A percentile compares a stretch with the other conserved stretches of the same genome.
Evolutionary conservation across 176 grass and related monocot species (phyloP).

Genomic region (Themeda triandra): DNA sequence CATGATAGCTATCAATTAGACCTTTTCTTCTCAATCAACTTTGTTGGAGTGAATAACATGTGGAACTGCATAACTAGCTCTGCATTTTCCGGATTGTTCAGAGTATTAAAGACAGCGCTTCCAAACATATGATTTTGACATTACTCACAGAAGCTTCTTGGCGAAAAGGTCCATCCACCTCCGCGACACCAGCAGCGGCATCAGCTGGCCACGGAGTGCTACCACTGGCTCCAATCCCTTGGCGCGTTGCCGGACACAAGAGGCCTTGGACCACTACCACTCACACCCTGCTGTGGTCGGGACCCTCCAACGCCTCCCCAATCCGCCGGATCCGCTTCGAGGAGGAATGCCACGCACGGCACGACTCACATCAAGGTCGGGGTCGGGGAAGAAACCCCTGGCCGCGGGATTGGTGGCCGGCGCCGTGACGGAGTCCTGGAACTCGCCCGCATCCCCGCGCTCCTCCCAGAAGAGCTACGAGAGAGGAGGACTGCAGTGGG

Average conservation of each 20-base stretch:
- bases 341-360: background rate
- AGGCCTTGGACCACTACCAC: background rate
- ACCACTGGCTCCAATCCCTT: background rate
- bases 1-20: too few relatives aligned
- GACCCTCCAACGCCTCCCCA: background rate
- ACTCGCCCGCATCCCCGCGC: too few relatives aligned
- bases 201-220: background rate
- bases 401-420: background rate
- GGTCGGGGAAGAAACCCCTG: background rate
- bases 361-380: background rate
- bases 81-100: background rate
- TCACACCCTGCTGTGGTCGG: background rate
- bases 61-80: background rate
- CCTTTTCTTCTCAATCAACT: background rate
- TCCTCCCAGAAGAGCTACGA: too few relatives aligned
- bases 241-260: background rate
- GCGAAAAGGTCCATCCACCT: background rate
- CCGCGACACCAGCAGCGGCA: background rate
- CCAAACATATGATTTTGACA: background rate
- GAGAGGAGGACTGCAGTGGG: background rate
- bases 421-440: background rate
- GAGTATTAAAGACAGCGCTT: too few relatives aligned
- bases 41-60: background rate
- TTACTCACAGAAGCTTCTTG: background rate
- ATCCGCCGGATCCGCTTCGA: background rate